Percentiles rank a stretch among this genome's conserved stretches.
phyloP scores from a whole-genome alignment of 805 yeast genomes.

The Myxozyma neotropica region DNA sequence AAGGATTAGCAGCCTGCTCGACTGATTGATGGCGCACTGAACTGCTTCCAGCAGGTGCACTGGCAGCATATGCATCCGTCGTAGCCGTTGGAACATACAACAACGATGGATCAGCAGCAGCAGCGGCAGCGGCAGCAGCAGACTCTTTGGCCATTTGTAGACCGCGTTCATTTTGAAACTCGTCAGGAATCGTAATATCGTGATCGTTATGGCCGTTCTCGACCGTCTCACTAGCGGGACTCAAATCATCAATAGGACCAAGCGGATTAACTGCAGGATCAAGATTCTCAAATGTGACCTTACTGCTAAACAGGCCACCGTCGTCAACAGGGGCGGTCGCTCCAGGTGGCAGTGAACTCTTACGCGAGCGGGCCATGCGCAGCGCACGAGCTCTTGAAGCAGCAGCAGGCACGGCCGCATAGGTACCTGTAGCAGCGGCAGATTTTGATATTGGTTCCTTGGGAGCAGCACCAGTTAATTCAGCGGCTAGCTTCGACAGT shows the following conservation, averaged over 20 bases:
- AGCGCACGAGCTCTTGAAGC: conserved; percentile 33
- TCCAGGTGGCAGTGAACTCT: conserved; percentile 21
- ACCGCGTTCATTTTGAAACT: conserved; percentile 25
- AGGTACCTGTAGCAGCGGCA: conserved; percentile 4
- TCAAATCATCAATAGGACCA: conserved; percentile 41
- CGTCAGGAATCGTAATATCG: conserved; percentile 16
- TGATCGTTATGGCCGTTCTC: conserved; percentile 47
- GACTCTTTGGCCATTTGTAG: conserved; percentile 22
- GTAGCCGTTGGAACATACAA: conserved; percentile 8
- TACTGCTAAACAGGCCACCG: conserved; percentile 4
- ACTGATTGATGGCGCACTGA: conserved; percentile 19
- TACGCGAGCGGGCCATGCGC: conserved; percentile 31
- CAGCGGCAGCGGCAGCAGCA: conserved; percentile 32
- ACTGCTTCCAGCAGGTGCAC: conserved; percentile 14
- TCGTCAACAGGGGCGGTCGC: conserved; percentile 6
- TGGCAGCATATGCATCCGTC: conserved; percentile 8
- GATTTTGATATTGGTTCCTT: neutral
- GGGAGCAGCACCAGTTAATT: conserved; percentile 11
- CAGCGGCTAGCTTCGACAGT: conserved; percentile 5
- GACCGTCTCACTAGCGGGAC: conserved; percentile 66
- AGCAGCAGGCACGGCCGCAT: conserved; percentile 26
- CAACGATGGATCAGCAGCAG: conserved; percentile 24
- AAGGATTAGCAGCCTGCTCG: conserved; percentile 31
- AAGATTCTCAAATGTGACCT: conserved; percentile 19
- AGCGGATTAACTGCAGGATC: conserved; percentile 28